Base-by-base conservation (phyloP, 768 basidiomycete genomes). In the Amanita polypyramis region DNA sequence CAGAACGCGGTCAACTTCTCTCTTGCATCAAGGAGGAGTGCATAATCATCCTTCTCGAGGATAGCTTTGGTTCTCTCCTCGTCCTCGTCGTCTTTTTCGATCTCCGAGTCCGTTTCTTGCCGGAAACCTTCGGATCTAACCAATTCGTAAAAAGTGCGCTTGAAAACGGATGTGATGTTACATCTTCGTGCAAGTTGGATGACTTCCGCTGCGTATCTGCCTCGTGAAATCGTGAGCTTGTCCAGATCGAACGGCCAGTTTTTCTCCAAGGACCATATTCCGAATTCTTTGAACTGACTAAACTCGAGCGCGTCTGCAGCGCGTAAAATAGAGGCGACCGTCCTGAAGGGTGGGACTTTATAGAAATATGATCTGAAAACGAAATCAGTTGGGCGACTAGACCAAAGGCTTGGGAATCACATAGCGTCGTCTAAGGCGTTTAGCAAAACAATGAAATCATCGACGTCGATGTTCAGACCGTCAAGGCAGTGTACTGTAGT, bases 401-500 rank as follows among this genome's bases (percentile, higher is more conserved):
- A 46, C 19, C 1, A 23, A 9, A 11, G n/a, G 11, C 5, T 3
- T 4, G 17, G 43, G 33, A 46, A 46, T n/a, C 19, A 71, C 69
- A 64, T 58, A 6, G 57, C 59, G 15, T 62, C 54, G 20, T 71
- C 68, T 7, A 68, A 43, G 1, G 62, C 59, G 10, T 52, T 47
- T 14, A 72, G 48, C 29, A 69, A 53, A 2, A 39, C 43, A 35
- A 58, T 62, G 38, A 70, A 69, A 48, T 73, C 70, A 0, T 54
- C 32, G 4, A 54, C 58, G 2, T 45, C 52, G 9, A 66, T 54
- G 2, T 58, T 58, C 1, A 49, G 9, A 1, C 33, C 54, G 9
- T 52, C 52, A 3, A 43, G 43, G 15, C 32, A 29, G 17, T 32
- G 30, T n/a, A 32, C 43, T 5, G 43, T 33, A 0, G 32, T 9